phyloP scores from a whole-genome alignment of 1,139 yeast species.

The Geotrichum bryndzae region DNA sequence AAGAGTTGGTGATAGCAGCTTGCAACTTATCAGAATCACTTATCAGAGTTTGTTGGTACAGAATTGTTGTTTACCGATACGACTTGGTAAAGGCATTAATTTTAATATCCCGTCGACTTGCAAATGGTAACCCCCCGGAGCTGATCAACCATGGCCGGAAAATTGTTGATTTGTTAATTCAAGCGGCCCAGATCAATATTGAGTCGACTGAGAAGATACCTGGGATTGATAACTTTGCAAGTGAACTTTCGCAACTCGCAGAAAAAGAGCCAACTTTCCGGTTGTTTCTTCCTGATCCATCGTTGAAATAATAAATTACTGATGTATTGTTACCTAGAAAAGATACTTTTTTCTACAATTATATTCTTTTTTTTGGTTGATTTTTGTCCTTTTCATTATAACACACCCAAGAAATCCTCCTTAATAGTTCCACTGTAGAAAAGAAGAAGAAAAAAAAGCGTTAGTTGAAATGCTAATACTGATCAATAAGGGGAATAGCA shows the following conservation, averaged over 20 bases:
- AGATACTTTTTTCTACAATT: background rate
- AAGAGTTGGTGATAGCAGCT: constrained; percentile 23
- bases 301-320: background rate
- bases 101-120: constrained; percentile 21
- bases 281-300: constrained; percentile 1
- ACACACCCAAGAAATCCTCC: constrained; percentile 92
- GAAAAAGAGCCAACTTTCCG: constrained; percentile 4
- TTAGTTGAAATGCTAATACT: constrained; percentile 8
- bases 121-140: constrained; percentile 4
- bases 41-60: constrained; percentile 33
- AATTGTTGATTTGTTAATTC: background rate
- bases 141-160: background rate
- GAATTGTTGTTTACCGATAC: constrained; percentile 32
- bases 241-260: background rate
- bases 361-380: background rate
- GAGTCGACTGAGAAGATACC: background rate
- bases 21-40: constrained; percentile 24
- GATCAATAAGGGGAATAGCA: constrained; percentile 1
- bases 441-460: constrained; percentile 11
- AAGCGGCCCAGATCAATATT: constrained; percentile 5
- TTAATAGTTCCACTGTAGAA: constrained; percentile 70
- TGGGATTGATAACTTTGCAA: constrained; percentile 8
- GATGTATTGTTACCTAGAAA: background rate
- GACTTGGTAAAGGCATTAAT: constrained; percentile 36
- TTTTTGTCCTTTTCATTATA: constrained; percentile 31